Evolutionary conservation across 306 rosid genomes (phyloP).

Genomic region (Pyrus pyrifolia): DNA sequence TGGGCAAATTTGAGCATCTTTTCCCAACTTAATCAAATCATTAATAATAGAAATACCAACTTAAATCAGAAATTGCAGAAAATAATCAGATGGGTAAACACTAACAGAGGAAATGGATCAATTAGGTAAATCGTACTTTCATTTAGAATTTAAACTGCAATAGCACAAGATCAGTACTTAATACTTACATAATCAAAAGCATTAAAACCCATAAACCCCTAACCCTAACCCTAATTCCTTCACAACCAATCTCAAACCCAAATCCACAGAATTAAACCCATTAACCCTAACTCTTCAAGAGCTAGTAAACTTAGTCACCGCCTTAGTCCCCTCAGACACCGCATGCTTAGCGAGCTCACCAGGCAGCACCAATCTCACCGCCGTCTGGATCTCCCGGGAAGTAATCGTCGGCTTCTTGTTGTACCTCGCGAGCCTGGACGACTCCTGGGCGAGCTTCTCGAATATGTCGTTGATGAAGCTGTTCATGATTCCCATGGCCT

Average conservation of each 20-base stretch:
- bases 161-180: background rate
- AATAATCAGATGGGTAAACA: background rate
- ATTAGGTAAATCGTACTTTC: background rate
- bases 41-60: background rate
- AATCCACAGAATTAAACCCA: too few species aligned
- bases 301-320: constrained; percentile 64
- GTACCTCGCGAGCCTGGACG: constrained; percentile 55
- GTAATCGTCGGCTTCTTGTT: constrained; percentile 74
- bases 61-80: background rate
- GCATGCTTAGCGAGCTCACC: constrained; percentile 82
- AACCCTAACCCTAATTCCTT: background rate
- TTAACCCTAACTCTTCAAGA: constrained; percentile 20
- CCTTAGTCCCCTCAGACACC: constrained; percentile 76
- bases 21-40: background rate
- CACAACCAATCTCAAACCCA: background rate
- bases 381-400: constrained; percentile 73
- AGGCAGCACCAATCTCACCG: constrained; percentile 66
- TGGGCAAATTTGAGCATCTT: too few species aligned
- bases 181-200: background rate
- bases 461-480: constrained; percentile 72
- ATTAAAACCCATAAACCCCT: background rate
- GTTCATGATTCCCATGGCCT: constrained; percentile 88
- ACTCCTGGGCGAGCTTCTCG: constrained; percentile 76
- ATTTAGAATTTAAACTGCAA: background rate
- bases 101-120: background rate